Evolutionary conservation across 75 land plant genomes (phyloP), one percentile per base, ranked within the genome.

Genomic region (Gnetum montanum): DNA sequence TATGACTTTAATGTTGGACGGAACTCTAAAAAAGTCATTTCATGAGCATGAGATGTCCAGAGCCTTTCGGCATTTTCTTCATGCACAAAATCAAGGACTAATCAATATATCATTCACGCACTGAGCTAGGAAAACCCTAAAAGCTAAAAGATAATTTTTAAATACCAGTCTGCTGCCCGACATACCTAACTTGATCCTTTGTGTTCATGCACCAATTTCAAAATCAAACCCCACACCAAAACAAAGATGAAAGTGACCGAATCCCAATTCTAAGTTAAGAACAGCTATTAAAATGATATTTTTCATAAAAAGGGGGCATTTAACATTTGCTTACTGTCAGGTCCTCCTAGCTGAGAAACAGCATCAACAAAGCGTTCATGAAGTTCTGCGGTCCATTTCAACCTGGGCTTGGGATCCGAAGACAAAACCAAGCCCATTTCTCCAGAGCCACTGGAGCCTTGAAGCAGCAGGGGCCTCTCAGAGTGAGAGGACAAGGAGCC

Each of bases 261-360:
- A 41, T 41, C 43, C 13, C 16, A 41, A 41, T 41, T 38, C 41
- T 38, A 22, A 16, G 12, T 22, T 13, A 0, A 44, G 29, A 16
- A 18, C 37, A 33, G 23, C n/a, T 11, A 46, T 16, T 34, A 27
- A 49, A 36, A 15, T n/a, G 10, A 24, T 19, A 1, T 15, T 3
- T 26, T 27, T 41, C 24, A 16, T 10, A 30, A 25, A 29, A 33
- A 18, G 53, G 26, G 20, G 8, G 25, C 7, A 34, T 26, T 15
- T n/a, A n/a, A 35, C 7, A 22, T 34, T 45, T 47, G 71, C 84
- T 75, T 37, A 84, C 88, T 84, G 61, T 84, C 81, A 54, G 88
- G 75, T 44, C 88, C 88, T 52, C 88, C 88, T 6, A 84, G 72
- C 46, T 84, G 88, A 58, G 82, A 66, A 3, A 84, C 84, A 41